A percentile compares a stretch with the other conserved stretches of the same genome.
Conservation (phyloP, 805 yeast genomes). For the Candida insectorum region DNA sequence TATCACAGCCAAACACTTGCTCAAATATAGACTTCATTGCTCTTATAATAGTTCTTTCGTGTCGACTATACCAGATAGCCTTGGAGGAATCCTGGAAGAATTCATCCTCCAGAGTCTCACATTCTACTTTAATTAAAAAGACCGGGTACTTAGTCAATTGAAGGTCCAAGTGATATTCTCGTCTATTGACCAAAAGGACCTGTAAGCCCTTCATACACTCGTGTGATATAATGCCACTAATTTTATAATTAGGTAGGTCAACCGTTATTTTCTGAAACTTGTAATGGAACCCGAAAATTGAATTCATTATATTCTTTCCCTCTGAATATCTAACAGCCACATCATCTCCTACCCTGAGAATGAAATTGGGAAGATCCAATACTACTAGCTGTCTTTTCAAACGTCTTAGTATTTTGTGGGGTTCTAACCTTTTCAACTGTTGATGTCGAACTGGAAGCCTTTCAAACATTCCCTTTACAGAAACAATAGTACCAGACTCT, state of each 20-base stretch:
- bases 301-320: conserved; percentile 1
- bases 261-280: neutral
- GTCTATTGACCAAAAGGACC: conserved; percentile 5
- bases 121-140: conserved; percentile 1
- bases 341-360: conserved; percentile 1
- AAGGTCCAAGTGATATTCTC: conserved; percentile 2
- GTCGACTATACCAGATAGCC: conserved; percentile 1
- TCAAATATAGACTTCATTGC: no score
- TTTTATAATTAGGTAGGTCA: neutral
- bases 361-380: conserved; percentile 1
- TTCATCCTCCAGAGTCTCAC: conserved; percentile 1
- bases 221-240: conserved; percentile 2
- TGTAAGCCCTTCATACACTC: conserved; percentile 3
- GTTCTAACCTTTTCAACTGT: conserved; percentile 11
- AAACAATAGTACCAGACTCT: conserved; percentile 36
- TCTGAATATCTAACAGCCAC: neutral
- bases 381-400: conserved; percentile 1
- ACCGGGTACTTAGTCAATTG: conserved; percentile 2
- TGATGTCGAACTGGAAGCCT: conserved; percentile 42
- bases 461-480: conserved; percentile 37
- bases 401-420: neutral
- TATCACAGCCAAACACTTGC: no score
- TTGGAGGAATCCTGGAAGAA: conserved; percentile 7
- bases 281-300: neutral
- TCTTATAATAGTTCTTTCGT: conserved; percentile 2